Evolutionary conservation across 2,329 filamentous ascomycete genomes (phyloP).

Genomic region (Penicillium concentricum): DNA sequence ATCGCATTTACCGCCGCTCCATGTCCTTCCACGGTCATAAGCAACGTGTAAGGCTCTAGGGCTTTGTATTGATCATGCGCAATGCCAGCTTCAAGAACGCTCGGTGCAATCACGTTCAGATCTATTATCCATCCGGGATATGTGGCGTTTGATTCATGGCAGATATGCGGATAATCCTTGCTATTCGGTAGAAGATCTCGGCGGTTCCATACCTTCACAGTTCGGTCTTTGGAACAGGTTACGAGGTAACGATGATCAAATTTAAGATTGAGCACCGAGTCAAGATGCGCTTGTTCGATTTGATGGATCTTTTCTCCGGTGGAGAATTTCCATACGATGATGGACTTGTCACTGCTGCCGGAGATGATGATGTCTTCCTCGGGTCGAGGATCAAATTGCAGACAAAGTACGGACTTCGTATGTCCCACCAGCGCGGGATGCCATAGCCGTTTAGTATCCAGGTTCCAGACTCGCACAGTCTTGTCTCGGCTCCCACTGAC

Average conservation of each 20-base stretch:
- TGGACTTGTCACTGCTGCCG: constrained; percentile 85
- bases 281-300: constrained; percentile 73
- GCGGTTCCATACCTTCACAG: constrained; percentile 95
- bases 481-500: constrained; percentile 92
- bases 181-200: constrained; percentile 56
- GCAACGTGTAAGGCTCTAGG: constrained; percentile 68
- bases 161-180: constrained; percentile 46
- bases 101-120: constrained; percentile 43
- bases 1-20: constrained; percentile 93
- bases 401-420: constrained; percentile 80
- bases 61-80: constrained; percentile 42
- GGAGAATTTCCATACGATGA: constrained; percentile 92
- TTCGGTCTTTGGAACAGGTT: constrained; percentile 95
- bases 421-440: constrained; percentile 74
- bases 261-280: constrained; percentile 89
- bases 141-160: constrained; percentile 42
- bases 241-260: constrained; percentile 91
- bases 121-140: constrained; percentile 58
- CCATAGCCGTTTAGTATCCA: constrained; percentile 75
- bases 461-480: constrained; percentile 85
- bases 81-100: constrained; percentile 43
- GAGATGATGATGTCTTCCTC: constrained; percentile 92
- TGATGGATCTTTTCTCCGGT: constrained; percentile 80
- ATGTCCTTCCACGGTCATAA: constrained; percentile 80
- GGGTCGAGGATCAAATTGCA: constrained; percentile 89